phyloP scores from a whole-genome alignment of 805 yeast species.

The Starmerella stigmatis region DNA sequence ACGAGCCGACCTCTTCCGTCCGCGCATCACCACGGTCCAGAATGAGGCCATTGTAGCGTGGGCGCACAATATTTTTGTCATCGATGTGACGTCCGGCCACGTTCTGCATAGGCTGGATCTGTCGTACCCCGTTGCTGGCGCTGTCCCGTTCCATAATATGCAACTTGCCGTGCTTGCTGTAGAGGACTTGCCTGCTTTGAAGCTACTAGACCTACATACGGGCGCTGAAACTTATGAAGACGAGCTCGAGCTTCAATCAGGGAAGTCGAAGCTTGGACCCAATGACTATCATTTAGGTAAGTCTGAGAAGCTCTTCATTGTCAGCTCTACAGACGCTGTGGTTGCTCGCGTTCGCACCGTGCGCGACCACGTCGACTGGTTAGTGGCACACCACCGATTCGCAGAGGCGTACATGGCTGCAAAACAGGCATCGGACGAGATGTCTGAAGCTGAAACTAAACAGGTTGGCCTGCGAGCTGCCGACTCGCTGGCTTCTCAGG shows the following conservation, averaged over 20 bases:
- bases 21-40: conserved; percentile 53
- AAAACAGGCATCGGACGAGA: conserved; percentile 1
- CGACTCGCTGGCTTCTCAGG: conserved; percentile 21
- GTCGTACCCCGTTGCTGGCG: conserved; percentile 15
- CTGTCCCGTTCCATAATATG: conserved; percentile 8
- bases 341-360: conserved; percentile 61
- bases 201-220: conserved; percentile 50
- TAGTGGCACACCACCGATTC: conserved; percentile 41
- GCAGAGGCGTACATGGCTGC: conserved; percentile 50
- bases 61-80: conserved; percentile 67
- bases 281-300: conserved; percentile 50
- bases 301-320: conserved; percentile 46
- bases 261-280: conserved; percentile 47
- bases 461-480: conserved; percentile 48
- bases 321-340: conserved; percentile 76
- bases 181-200: conserved; percentile 47
- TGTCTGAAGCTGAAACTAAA: neutral
- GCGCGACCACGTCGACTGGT: conserved; percentile 68
- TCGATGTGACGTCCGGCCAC: conserved; percentile 27
- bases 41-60: conserved; percentile 64
- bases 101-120: neutral
- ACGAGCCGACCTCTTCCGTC: conserved; percentile 75
- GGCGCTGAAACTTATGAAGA: conserved; percentile 73
- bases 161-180: conserved; percentile 18
- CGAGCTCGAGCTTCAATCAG: conserved; percentile 53